Conservation (phyloP, 2,329 filamentous ascomycete species). For the Mollisiaceae sp. region DNA sequence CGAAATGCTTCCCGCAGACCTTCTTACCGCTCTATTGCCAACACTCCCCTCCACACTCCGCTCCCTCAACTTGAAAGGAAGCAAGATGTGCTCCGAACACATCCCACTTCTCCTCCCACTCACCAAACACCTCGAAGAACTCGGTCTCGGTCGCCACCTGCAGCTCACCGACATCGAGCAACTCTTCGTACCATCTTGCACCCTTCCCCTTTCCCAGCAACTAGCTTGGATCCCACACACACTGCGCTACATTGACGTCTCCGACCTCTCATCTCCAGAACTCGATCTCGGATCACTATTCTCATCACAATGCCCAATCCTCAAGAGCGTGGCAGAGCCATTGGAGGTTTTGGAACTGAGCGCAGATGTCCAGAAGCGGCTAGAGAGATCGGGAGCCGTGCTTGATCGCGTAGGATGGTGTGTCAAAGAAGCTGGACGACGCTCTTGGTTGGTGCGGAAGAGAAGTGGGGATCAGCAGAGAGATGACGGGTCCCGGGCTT, state of each 20-base stretch:
- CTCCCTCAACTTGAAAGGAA: slow-evolving; percentile 78
- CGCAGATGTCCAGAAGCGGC: slow-evolving; percentile 70
- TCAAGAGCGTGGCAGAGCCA: slow-evolving; percentile 65
- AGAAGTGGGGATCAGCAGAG: slow-evolving; percentile 29
- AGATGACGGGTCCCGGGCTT: slow-evolving; percentile 66
- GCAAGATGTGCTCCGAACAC: slow-evolving; percentile 69
- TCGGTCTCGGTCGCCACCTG: slow-evolving; percentile 73
- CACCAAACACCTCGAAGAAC: slow-evolving; percentile 75
- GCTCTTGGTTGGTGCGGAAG: slow-evolving; percentile 68
- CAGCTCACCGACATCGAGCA: slow-evolving; percentile 62
- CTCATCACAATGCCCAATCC: slow-evolving; percentile 57
- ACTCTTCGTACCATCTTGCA: slow-evolving; percentile 37
- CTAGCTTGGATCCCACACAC: slow-evolving; percentile 59
- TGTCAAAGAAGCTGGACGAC: slow-evolving; percentile 67
- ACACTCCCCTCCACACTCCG: slow-evolving; percentile 69
- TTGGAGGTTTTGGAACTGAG: slow-evolving; percentile 78
- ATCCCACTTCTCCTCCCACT: slow-evolving; percentile 67
- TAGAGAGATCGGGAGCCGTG: slow-evolving; percentile 53
- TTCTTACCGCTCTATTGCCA: slow-evolving; percentile 69
- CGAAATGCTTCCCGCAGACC: slow-evolving; percentile 69
- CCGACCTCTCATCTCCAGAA: slow-evolving; percentile 66
- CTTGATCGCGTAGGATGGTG: slow-evolving; percentile 63
- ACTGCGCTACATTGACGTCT: slow-evolving; percentile 78
- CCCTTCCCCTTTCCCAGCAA: slow-evolving; percentile 40
- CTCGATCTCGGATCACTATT: slow-evolving; percentile 63